phyloP scores from a whole-genome alignment of 2,329 filamentous ascomycete genomes.

The Venturia nashicola region DNA sequence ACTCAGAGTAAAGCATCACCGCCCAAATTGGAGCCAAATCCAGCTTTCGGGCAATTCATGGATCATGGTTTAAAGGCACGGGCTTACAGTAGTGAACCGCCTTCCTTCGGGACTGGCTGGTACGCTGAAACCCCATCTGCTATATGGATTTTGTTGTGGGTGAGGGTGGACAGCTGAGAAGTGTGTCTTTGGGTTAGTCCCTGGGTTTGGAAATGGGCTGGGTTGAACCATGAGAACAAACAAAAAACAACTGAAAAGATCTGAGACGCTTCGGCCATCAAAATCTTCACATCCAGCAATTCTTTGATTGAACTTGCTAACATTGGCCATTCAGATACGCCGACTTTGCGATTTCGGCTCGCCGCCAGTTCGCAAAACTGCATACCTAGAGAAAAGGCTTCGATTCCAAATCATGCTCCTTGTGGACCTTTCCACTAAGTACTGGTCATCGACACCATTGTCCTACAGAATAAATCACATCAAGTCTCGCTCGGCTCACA shows the following conservation, averaged over 20 bases:
- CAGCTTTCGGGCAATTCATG: conserved; percentile 1
- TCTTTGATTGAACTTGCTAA: background rate
- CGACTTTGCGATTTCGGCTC: background rate
- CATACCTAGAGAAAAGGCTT: background rate
- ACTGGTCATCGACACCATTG: too few relatives aligned
- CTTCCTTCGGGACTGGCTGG: background rate
- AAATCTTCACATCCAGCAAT: background rate
- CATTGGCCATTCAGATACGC: background rate
- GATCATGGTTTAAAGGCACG: conserved; percentile 2
- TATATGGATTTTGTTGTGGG: background rate
- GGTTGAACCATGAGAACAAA: background rate
- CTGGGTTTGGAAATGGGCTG: background rate
- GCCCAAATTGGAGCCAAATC: conserved; percentile 1
- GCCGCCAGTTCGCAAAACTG: background rate
- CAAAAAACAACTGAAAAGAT: background rate
- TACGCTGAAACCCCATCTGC: conserved; percentile 1
- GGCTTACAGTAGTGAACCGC: background rate
- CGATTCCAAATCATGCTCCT: too few relatives aligned
- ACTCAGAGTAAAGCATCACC: background rate
- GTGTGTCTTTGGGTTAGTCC: background rate
- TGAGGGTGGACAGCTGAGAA: background rate
- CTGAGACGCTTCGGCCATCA: background rate
- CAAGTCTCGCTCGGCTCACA: too few relatives aligned
- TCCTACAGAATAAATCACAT: too few relatives aligned
- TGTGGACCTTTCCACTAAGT: too few relatives aligned